Evolutionary conservation across 306 rosid species (phyloP), one percentile per base, ranked within the genome.

Genomic region (Vigna trinervia): DNA sequence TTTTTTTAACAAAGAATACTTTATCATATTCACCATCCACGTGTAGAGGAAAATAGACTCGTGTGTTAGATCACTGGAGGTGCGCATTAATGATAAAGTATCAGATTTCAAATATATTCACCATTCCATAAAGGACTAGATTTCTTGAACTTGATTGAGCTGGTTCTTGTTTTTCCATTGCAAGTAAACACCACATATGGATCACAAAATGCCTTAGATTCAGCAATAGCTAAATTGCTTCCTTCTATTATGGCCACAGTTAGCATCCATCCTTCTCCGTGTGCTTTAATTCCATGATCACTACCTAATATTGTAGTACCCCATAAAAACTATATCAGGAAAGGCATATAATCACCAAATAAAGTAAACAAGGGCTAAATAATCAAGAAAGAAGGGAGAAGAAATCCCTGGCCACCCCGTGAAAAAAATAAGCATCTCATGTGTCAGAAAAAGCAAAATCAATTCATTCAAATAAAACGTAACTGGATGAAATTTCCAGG

Each of bases 191-290:
- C 92, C 83, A 89, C 98, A 28, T 91, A 96, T 26, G 98, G 97
- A 81, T 92, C 97, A 81, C 90, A 86, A 72, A 85, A 73, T 6
- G 91, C 88, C 41, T 81, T 86, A 78, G 93, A 83, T 84, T 89
- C 89, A 72, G 86, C 90, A 38, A 90, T 83, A 41, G 96, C 89
- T 81, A 96, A 76, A 85, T 87, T 86, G 80, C 81, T 84, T 87
- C 99, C 99, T 86, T 96, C 93, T 57, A 96, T 85, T 85, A 96
- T 83, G 62, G 99, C 98, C 84, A 96, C 96, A 59, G 99, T 96
- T 56, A 96, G 89, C 79, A 91, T 66, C 99, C 99, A 96, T 79
- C 99, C 99, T 78, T 91, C 97, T 87, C 99, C 99, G 62, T 83
- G 94, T 52, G 99, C 96, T 86, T 90, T 96, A 79, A 92, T 80